These are phyloP conservation scores for Aspergillus ochraceoroseus DNA, from an alignment of 2,329 filamentous ascomycete species.

Conservation along the genomic window DNA sequence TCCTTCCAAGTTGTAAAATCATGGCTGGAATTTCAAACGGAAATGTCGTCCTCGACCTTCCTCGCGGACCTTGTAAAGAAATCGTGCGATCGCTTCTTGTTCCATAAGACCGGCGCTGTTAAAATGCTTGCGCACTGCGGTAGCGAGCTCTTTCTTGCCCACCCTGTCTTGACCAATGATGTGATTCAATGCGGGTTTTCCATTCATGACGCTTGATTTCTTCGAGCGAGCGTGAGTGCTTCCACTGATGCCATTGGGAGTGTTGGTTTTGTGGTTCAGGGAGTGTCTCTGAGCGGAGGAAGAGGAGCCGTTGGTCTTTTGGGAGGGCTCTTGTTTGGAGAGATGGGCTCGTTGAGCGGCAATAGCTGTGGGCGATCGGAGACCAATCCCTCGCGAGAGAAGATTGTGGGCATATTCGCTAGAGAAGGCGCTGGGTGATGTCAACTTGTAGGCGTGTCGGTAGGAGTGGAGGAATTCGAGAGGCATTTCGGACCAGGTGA, in stretches of 20 bases:
- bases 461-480: constrained; percentile 47
- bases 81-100: constrained; percentile 46
- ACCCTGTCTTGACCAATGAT: constrained; percentile 39
- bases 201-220: constrained; percentile 12
- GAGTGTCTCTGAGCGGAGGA: constrained; percentile 1
- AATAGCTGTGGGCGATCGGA: constrained; percentile 44
- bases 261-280: constrained; percentile 8
- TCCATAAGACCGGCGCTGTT: constrained; percentile 46
- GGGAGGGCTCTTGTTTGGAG: constrained; percentile 11
- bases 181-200: constrained; percentile 23
- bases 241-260: constrained; percentile 14
- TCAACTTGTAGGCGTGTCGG: constrained; percentile 45
- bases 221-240: constrained; percentile 9
- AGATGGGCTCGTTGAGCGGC: constrained; percentile 29
- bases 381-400: constrained; percentile 44
- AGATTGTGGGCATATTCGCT: constrained; percentile 46
- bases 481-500: constrained; percentile 43
- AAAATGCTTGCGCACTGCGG: constrained; percentile 46
- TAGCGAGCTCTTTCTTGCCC: constrained; percentile 41
- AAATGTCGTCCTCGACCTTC: constrained; percentile 42
- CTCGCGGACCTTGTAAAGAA: constrained; percentile 48
- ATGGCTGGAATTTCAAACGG: constrained; percentile 42
- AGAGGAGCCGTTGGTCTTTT: constrained; percentile 14
- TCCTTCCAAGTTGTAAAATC: no score
- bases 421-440: constrained; percentile 43